Evolutionary conservation across 2,329 filamentous ascomycete genomes (phyloP), one percentile per base, ranked within the genome.

Genomic region (Colletotrichum tanaceti): DNA sequence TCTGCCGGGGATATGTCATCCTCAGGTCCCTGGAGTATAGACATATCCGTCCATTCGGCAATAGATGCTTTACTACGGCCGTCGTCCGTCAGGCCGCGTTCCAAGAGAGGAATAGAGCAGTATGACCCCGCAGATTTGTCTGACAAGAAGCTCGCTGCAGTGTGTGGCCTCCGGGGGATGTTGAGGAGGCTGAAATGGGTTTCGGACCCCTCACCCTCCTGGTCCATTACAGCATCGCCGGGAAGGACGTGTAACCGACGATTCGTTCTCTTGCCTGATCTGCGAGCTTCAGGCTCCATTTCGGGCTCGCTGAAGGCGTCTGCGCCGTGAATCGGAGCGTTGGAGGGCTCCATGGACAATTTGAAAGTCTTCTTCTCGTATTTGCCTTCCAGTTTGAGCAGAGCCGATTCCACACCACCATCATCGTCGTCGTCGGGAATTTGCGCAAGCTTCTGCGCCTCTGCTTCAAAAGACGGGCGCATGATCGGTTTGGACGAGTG

Each of bases 351-450:
- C 70, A 83, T 81, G 16, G 79, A 83, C 14, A 82, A 75, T 60
- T 79, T 81, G 35, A 77, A 77, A 0, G 77, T 71, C 73, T 79
- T 87, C 73, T 85, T 89, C 75, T 91, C 86, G 73, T 91, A 96
- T 73, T 89, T 95, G 11, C 96, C 96, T 81, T 99, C 96, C 0
- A 99, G 85, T 75, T 98, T 99, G 73, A 94, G 81, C 58, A 99
- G 79, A 0, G 96, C 93, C n/a, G 94, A 94, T 76, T 98, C 96
- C 32, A 98, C 90, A 14, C 95, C 95, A 7, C 93, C 93, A 75
- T 97, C 93, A 53, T 91, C 90, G 70, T 90, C 87, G 44, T 97
- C 93, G 75, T 98, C 94, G 0, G 95, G 93, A 32, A 98, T 93
- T 63, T 92, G 90, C 2, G 94, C 93, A 62, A 99, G 87, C 73